These are phyloP conservation scores for Septoria linicola DNA, from an alignment of 2,329 filamentous ascomycete genomes.

Conservation along the genomic window DNA sequence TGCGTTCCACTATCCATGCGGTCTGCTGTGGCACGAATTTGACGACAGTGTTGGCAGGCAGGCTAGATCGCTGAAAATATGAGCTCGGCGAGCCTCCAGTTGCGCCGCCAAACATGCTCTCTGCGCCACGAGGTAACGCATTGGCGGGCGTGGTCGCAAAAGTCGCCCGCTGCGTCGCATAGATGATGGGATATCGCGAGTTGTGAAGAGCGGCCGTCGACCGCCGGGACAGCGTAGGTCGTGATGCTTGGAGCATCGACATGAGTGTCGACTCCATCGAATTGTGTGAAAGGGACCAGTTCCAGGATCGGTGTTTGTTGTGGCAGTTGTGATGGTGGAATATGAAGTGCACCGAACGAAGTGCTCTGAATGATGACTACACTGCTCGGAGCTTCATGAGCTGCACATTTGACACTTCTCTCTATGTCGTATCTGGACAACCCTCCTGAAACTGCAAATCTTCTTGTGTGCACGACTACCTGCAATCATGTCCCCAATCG, in stretches of 20 bases:
- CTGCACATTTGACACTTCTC: too few species aligned
- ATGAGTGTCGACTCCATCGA: slow-evolving; percentile 21
- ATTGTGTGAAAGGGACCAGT: too few species aligned
- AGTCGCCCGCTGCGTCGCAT: slow-evolving; percentile 26
- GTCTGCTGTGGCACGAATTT: slow-evolving; percentile 98
- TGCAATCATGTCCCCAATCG: too few species aligned
- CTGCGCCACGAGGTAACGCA: slow-evolving; percentile 32
- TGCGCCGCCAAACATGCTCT: slow-evolving; percentile 38
- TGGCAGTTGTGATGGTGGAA: too few species aligned
- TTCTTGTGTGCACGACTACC: too few species aligned
- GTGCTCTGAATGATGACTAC: too few species aligned
- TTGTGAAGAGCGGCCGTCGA: slow-evolving; percentile 36
- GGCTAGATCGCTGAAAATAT: slow-evolving; percentile 50
- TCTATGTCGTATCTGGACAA: too few species aligned
- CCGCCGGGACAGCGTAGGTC: slow-evolving; percentile 35
- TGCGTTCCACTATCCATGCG: slow-evolving; percentile 98
- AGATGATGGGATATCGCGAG: slow-evolving; percentile 34
- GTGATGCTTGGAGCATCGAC: slow-evolving; percentile 43
- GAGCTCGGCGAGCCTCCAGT: slow-evolving; percentile 34
- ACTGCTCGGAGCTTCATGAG: too few species aligned
- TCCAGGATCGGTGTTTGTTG: too few species aligned
- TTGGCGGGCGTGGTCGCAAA: slow-evolving; percentile 31
- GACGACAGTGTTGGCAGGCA: slow-evolving; percentile 91
- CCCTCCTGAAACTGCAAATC: too few species aligned
- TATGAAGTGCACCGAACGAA: too few species aligned